A percentile compares a stretch with the other conserved stretches of the same genome.
phyloP scores from a whole-genome alignment of 1,284 basidiomycete genomes.

The Cutaneotrichosporon cyanovorans region DNA sequence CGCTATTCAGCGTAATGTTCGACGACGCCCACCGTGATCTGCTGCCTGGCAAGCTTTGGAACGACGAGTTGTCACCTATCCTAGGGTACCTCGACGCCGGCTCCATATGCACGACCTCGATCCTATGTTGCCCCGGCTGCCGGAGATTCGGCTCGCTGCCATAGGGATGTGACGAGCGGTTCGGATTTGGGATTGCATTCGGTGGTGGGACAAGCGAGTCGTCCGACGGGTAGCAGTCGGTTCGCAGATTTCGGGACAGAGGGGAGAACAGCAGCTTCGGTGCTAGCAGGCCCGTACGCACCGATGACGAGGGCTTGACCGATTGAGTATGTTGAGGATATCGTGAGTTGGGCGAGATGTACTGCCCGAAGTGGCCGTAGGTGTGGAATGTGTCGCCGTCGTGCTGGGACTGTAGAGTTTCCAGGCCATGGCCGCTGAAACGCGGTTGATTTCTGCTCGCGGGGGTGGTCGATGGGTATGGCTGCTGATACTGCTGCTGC shows the following conservation, averaged over 20 bases:
- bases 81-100: slow-evolving; percentile 5
- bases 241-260: slow-evolving; percentile 23
- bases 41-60: background rate
- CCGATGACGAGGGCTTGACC: slow-evolving; percentile 20
- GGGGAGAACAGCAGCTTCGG: slow-evolving; percentile 40
- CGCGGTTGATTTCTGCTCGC: too few species aligned
- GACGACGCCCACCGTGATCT: slow-evolving; percentile 18
- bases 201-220: too few species aligned
- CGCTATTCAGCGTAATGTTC: slow-evolving; percentile 10
- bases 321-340: background rate
- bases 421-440: too few species aligned
- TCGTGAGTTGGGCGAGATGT: too few species aligned
- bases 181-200: too few species aligned
- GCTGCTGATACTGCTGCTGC: too few species aligned
- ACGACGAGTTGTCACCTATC: slow-evolving; percentile 6
- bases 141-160: background rate
- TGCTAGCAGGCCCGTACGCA: slow-evolving; percentile 31
- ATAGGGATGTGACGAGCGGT: background rate
- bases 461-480: too few species aligned
- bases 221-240: background rate
- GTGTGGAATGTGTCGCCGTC: too few species aligned
- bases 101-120: too few species aligned
- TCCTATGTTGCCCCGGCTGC: background rate
- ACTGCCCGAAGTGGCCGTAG: too few species aligned
- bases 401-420: too few species aligned